These are phyloP conservation scores for Schwanniomyces pseudopolymorphus DNA, from an alignment of 805 yeast genomes.

Conservation along the genomic window DNA sequence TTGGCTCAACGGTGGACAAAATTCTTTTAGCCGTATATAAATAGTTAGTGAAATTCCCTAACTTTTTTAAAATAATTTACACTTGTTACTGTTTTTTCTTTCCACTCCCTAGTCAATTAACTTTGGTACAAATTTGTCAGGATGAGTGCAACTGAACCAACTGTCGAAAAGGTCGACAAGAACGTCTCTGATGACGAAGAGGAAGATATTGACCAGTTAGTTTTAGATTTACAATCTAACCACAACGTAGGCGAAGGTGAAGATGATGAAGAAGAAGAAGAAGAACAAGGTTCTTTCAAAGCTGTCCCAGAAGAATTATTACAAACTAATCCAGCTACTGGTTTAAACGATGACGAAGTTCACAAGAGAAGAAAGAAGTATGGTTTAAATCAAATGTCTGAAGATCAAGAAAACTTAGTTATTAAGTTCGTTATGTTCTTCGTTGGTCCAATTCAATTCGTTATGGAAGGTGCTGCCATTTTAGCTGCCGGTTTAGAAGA, in stretches of 20 bases:
- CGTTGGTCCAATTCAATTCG: slow-evolving; percentile 95
- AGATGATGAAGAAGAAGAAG: slow-evolving; percentile 46
- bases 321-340: slow-evolving; percentile 76
- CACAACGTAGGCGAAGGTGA: slow-evolving; percentile 54
- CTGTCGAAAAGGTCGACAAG: slow-evolving; percentile 52
- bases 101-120: slow-evolving; percentile 10
- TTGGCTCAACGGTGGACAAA: slow-evolving; percentile 7
- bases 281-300: slow-evolving; percentile 43
- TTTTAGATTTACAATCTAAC: slow-evolving; percentile 76
- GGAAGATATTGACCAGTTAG: slow-evolving; percentile 61
- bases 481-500: slow-evolving; percentile 95
- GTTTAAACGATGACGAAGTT: slow-evolving; percentile 79
- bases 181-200: slow-evolving; percentile 54
- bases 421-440: slow-evolving; percentile 83
- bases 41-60: neutral
- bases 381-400: slow-evolving; percentile 89
- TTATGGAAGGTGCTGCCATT: slow-evolving; percentile 95
- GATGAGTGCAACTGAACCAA: slow-evolving; percentile 50
- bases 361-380: slow-evolving; percentile 82
- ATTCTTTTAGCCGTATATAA: slow-evolving; percentile 8
- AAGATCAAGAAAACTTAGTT: slow-evolving; percentile 77
- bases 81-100: slow-evolving; percentile 6
- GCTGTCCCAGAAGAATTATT: slow-evolving; percentile 84
- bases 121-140: slow-evolving; percentile 3
- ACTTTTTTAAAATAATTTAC: slow-evolving; percentile 3